Evolutionary conservation across 2,329 filamentous ascomycete genomes (phyloP), one percentile per base, ranked within the genome.

Genomic region (Monosporascus sp.): DNA sequence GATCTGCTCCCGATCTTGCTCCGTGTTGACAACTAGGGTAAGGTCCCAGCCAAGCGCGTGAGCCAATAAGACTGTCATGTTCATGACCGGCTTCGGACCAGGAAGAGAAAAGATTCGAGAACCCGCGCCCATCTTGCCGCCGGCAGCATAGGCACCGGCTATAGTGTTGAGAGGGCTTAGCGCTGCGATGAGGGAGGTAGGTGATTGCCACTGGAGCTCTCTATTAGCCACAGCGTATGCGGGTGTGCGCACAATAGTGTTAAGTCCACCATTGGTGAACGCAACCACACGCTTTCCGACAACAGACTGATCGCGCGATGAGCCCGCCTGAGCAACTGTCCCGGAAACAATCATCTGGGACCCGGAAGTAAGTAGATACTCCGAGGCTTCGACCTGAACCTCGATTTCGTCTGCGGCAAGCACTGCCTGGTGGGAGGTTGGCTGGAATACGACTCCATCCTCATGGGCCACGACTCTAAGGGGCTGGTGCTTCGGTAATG

Each of bases 391-490:
- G 27, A 56, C 51, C 16, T 52, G 51, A 16, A 58, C 36, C 41
- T 58, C 53, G 20, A 58, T 34, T 34, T 58, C 56, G 24, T 52
- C 38, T 31, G 47, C 37, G 26, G 51, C 47, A 11, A 56, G 41
- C 24, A 17, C 49, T 14, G 22, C 16, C 36, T 48, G 46, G 31
- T 9, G 24, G 3, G 20, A 44, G 16, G 48, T 48, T 11, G 40
- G 36, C 20, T 53, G 50, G 16, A 57, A 52, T 27, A 46, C 34
- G 14, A 55, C 27, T 9, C 34, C 49, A 19, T 48, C 48, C 9
- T 55, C 48, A n/a, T 26, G 22, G n/a, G 24, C 27, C 16, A 19
- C 24, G 45, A 24, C 34, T 22, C 38, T 20, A 20, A 43, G 24
- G 14, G 43, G 24, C 26, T 17, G 43, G 7, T 16, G 41, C 43